phyloP scores from a whole-genome alignment of 805 yeast species.

The Candida nemodendra region DNA sequence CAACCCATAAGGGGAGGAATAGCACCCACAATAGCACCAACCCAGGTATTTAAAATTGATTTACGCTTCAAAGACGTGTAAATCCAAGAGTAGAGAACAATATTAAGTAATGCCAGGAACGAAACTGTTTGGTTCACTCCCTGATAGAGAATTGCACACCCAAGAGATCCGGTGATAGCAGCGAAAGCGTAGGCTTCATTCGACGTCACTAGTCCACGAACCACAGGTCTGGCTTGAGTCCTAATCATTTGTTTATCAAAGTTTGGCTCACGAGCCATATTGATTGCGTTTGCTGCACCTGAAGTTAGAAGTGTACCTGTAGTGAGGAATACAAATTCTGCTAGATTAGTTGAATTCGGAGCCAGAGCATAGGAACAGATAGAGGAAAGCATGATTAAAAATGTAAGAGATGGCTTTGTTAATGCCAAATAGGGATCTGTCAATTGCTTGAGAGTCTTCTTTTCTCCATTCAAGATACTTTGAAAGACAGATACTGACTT shows the following conservation, averaged over 20 bases:
- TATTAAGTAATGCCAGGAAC: slow-evolving; percentile 72
- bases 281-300: slow-evolving; percentile 94
- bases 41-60: slow-evolving; percentile 92
- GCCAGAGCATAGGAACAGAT: slow-evolving; percentile 93
- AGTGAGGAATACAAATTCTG: slow-evolving; percentile 69
- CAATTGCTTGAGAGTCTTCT: slow-evolving; percentile 36
- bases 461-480: slow-evolving; percentile 25
- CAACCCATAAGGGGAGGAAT: slow-evolving; percentile 99
- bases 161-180: slow-evolving; percentile 64
- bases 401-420: slow-evolving; percentile 87
- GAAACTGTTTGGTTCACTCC: slow-evolving; percentile 92
- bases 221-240: slow-evolving; percentile 88
- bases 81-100: slow-evolving; percentile 81
- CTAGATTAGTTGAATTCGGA: slow-evolving; percentile 74
- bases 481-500: slow-evolving; percentile 20
- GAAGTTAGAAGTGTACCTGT: slow-evolving; percentile 85
- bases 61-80: slow-evolving; percentile 88
- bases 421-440: slow-evolving; percentile 68
- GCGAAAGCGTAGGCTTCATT: slow-evolving; percentile 82
- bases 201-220: slow-evolving; percentile 73
- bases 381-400: slow-evolving; percentile 84
- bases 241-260: slow-evolving; percentile 86
- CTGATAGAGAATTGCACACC: slow-evolving; percentile 61
- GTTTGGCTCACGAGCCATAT: slow-evolving; percentile 94
- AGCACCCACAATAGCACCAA: slow-evolving; percentile 98